These are phyloP conservation scores for Coemansia javaensis DNA, from an alignment of 192 early-diverging fungal species.

Conservation along the genomic window DNA sequence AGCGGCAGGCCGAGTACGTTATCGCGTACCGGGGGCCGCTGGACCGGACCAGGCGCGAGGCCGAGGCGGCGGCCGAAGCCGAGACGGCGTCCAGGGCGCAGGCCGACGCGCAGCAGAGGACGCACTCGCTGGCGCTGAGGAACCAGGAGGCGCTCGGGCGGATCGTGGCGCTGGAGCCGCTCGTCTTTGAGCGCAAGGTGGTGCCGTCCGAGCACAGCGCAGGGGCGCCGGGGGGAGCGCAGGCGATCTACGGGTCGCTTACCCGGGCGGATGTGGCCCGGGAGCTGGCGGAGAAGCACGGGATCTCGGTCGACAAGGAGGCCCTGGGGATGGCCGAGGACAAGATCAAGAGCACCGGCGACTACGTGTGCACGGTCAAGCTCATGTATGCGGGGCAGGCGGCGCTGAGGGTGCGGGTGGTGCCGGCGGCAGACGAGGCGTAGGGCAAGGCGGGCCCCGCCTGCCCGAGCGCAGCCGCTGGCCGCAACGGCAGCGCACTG, in stretches of 20 bases:
- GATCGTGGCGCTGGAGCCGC: conserved; percentile 17
- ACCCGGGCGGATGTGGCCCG: conserved; percentile 37
- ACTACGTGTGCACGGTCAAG: conserved; percentile 40
- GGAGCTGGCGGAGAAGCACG: conserved; percentile 25
- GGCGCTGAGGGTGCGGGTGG: conserved; percentile 24
- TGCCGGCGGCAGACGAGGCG: neutral
- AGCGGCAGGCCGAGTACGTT: conserved; percentile 45
- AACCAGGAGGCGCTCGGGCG: conserved; percentile 33
- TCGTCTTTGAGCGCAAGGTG: conserved; percentile 40
- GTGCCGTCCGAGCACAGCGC: conserved; percentile 5
- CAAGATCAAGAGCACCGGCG: conserved; percentile 46
- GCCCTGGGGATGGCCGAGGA: conserved; percentile 43
- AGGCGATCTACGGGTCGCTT: conserved; percentile 41
- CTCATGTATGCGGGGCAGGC: conserved; percentile 45
- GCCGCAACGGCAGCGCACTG: too few species aligned
- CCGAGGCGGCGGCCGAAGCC: neutral
- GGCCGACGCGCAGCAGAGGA: conserved; percentile 7
- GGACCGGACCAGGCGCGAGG: conserved; percentile 24
- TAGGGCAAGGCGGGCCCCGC: too few species aligned
- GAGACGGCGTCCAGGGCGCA: neutral
- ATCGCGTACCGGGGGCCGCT: conserved; percentile 22
- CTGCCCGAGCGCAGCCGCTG: too few species aligned
- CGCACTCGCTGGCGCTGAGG: conserved; percentile 30
- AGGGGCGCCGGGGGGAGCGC: conserved; percentile 1
- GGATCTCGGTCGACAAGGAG: conserved; percentile 32